These are phyloP conservation scores for Vaccinium corymbosum DNA, from an alignment of 148 eudicot species.

Conservation along the genomic window DNA sequence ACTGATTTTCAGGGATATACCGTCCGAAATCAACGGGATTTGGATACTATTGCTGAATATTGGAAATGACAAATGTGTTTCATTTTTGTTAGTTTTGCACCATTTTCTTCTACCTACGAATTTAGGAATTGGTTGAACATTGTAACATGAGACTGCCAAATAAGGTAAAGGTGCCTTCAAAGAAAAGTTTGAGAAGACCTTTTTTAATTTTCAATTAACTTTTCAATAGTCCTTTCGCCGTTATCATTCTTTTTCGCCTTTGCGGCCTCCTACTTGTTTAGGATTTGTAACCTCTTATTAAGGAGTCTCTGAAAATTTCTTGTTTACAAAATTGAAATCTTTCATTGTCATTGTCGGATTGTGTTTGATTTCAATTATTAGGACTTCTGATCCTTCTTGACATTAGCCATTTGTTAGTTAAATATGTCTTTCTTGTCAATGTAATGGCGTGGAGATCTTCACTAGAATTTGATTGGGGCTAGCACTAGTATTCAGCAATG, in stretches of 20 bases:
- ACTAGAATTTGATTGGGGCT: neutral
- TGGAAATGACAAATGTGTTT: neutral
- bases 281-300: neutral
- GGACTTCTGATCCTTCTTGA: neutral
- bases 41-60: too few species aligned
- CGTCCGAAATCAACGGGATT: neutral
- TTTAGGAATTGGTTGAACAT: neutral
- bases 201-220: neutral
- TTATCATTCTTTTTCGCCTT: neutral
- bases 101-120: neutral
- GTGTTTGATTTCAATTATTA: neutral
- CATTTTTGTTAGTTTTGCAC: neutral
- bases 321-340: neutral
- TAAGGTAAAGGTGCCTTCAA: neutral
- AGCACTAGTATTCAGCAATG: neutral
- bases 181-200: conserved; percentile 8
- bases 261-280: neutral
- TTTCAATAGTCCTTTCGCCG: neutral
- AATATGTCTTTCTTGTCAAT: neutral
- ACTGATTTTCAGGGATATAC: neutral
- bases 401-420: neutral
- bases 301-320: neutral
- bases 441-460: neutral
- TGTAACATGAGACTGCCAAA: neutral
- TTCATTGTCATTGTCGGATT: neutral